Percentiles rank a stretch among this genome's conserved stretches.
Conservation (phyloP, 768 basidiomycete species). For the Cantharellus anzutake region DNA sequence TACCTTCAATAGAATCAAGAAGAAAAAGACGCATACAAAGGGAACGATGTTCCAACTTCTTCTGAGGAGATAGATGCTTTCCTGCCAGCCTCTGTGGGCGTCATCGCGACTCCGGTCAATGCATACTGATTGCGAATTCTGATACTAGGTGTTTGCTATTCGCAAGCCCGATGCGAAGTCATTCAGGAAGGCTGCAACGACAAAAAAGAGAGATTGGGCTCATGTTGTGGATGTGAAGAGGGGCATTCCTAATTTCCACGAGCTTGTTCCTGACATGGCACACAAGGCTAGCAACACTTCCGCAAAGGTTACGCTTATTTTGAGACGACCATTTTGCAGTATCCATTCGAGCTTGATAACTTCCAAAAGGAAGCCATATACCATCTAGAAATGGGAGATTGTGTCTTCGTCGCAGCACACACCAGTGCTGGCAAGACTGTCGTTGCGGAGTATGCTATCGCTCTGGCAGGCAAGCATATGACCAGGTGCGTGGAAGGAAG, state of each 20-base stretch:
- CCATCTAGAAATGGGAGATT: constrained; percentile 91
- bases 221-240: constrained; percentile 90
- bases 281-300: constrained; percentile 39
- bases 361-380: constrained; percentile 99
- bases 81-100: constrained; percentile 31
- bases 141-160: not conserved
- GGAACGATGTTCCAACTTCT: not conserved
- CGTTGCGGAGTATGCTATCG: constrained; percentile 97
- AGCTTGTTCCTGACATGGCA: constrained; percentile 93
- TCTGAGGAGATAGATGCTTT: constrained; percentile 51
- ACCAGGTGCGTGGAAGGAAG: constrained; percentile 43
- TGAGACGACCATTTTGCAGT: constrained; percentile 26
- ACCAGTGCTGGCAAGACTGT: constrained; percentile 99
- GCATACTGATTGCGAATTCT: not conserved
- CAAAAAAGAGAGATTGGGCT: constrained; percentile 79
- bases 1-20: too few relatives aligned
- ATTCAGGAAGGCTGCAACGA: constrained; percentile 14
- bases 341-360: constrained; percentile 96
- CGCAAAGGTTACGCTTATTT: not conserved
- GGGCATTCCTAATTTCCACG: constrained; percentile 70
- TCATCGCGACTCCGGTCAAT: too few relatives aligned
- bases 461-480: constrained; percentile 94
- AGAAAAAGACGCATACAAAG: too few relatives aligned
- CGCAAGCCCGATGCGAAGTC: not conserved
- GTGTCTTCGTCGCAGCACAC: constrained; percentile 98